Percentiles rank a stretch among this genome's conserved stretches.
Evolutionary conservation across 2,329 filamentous ascomycete genomes (phyloP).

Genomic region (Pyrenochaeta sp.): DNA sequence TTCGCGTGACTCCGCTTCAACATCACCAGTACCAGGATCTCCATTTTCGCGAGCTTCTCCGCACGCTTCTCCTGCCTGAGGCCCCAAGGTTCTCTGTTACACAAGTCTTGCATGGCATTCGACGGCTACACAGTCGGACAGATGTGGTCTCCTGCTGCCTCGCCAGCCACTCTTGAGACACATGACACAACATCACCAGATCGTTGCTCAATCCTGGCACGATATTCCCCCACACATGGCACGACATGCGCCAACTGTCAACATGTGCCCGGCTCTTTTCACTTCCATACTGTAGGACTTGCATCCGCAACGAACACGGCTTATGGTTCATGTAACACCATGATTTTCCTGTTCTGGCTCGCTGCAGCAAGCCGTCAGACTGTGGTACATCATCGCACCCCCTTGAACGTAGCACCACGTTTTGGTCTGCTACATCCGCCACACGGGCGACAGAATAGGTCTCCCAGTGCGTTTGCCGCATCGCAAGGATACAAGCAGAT

Average conservation of each 20-base stretch:
- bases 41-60: constrained; percentile 22
- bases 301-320: constrained; percentile 10
- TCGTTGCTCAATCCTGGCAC: constrained; percentile 23
- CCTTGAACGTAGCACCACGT: constrained; percentile 15
- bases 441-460: constrained; percentile 8
- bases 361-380: constrained; percentile 11
- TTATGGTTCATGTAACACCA: constrained; percentile 12
- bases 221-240: constrained; percentile 35
- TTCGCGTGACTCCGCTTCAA: constrained; percentile 9
- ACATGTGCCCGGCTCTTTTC: constrained; percentile 24
- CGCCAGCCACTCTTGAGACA: constrained; percentile 22
- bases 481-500: constrained; percentile 10
- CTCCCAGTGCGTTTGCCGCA: neutral
- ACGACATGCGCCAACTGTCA: constrained; percentile 36
- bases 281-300: constrained; percentile 15
- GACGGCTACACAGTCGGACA: constrained; percentile 17
- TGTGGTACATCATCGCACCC: neutral
- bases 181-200: constrained; percentile 27
- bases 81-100: constrained; percentile 12
- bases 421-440: constrained; percentile 16
- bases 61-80: constrained; percentile 18
- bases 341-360: constrained; percentile 6
- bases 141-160: constrained; percentile 6
- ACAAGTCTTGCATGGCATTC: constrained; percentile 17
- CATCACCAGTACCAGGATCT: constrained; percentile 9